These are phyloP conservation scores for Agrocybe chaxingu DNA, from an alignment of 768 basidiomycete species.

Conservation along the genomic window DNA sequence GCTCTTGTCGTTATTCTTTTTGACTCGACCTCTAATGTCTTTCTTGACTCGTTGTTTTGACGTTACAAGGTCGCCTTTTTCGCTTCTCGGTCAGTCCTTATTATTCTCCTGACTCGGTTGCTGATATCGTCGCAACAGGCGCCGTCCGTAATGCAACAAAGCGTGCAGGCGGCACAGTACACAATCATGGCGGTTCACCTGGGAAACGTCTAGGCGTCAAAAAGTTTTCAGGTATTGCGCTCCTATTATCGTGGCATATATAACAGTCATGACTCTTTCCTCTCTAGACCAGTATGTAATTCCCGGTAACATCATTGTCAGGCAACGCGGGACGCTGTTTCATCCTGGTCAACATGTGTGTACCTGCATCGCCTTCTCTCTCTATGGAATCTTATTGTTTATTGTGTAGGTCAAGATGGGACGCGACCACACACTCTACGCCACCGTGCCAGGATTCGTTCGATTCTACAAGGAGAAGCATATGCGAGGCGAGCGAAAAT, in stretches of 20 bases:
- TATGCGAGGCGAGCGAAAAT: slow-evolving; percentile 71
- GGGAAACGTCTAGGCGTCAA: slow-evolving; percentile 94
- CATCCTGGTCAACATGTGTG: slow-evolving; percentile 92
- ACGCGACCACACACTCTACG: slow-evolving; percentile 93
- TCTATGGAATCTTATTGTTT: slow-evolving; percentile 1
- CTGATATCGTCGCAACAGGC: slow-evolving; percentile 34
- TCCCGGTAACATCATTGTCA: slow-evolving; percentile 94
- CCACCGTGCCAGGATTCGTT: slow-evolving; percentile 85
- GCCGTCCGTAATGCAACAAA: slow-evolving; percentile 94
- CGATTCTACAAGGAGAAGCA: slow-evolving; percentile 89
- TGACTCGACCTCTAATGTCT: slow-evolving; percentile 27
- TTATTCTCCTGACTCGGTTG: not conserved
- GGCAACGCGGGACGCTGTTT: slow-evolving; percentile 90
- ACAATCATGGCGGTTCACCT: slow-evolving; percentile 90
- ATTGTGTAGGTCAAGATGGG: slow-evolving; percentile 79
- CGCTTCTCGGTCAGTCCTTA: slow-evolving; percentile 33
- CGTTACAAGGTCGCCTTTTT: slow-evolving; percentile 45
- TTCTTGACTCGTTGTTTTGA: slow-evolving; percentile 45
- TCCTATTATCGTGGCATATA: not conserved
- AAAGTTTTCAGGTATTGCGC: slow-evolving; percentile 80
- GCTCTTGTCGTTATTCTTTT: slow-evolving; percentile 18
- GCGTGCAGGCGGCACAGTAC: slow-evolving; percentile 90
- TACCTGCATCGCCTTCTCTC: slow-evolving; percentile 5
- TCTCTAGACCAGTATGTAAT: slow-evolving; percentile 81
- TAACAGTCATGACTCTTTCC: slow-evolving; percentile 8